Evolutionary conservation across 2,329 filamentous ascomycete genomes (phyloP).

Genomic region (Paracoccidioides brasiliensis): DNA sequence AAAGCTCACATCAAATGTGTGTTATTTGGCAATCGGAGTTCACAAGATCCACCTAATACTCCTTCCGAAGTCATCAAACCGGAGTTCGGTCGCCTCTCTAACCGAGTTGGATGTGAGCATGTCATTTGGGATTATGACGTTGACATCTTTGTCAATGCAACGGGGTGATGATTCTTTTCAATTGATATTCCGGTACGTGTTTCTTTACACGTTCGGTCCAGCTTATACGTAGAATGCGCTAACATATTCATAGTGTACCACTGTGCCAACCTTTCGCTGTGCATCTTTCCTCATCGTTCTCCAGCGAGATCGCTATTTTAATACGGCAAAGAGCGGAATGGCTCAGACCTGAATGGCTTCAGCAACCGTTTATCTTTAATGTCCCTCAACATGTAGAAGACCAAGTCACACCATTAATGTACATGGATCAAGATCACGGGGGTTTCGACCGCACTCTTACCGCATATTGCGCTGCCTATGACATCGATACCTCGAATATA

Average conservation of each 20-base stretch:
- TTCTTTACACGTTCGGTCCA: not conserved
- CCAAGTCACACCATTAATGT: conserved; percentile 34
- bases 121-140: conserved; percentile 47
- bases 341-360: conserved; percentile 52
- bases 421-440: conserved; percentile 45
- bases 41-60: conserved; percentile 58
- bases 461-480: conserved; percentile 57
- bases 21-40: conserved; percentile 55
- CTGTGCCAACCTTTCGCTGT: conserved; percentile 43
- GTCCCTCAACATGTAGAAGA: conserved; percentile 46
- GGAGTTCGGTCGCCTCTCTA: conserved; percentile 42
- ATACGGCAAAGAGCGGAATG: conserved; percentile 49
- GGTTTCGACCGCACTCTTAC: conserved; percentile 54
- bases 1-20: conserved; percentile 51
- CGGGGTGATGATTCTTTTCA: conserved; percentile 54
- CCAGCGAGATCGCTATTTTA: conserved; percentile 50
- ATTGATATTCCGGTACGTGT: conserved; percentile 44
- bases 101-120: conserved; percentile 37
- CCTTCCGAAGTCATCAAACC: conserved; percentile 41
- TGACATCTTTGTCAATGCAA: conserved; percentile 47
- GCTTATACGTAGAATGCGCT: not conserved
- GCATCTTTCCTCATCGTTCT: conserved; percentile 50
- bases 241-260: conserved; percentile 33
- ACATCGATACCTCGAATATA: conserved; percentile 53
- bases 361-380: conserved; percentile 48